These are phyloP conservation scores for Buddleja alternifolia DNA, from an alignment of 257 asterid species.

Conservation along the genomic window DNA sequence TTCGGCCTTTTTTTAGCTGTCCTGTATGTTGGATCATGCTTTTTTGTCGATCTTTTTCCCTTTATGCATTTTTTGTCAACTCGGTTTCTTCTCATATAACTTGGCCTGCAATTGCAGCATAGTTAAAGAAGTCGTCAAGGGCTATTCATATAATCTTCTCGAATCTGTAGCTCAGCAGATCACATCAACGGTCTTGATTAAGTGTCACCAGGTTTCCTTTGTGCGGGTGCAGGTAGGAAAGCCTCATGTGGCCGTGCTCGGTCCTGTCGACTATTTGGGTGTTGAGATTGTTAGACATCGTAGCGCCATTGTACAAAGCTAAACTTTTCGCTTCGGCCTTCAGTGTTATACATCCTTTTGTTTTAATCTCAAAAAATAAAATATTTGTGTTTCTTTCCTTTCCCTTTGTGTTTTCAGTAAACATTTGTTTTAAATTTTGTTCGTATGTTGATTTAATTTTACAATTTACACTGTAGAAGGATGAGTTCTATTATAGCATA, in stretches of 20 bases:
- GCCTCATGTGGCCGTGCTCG: conserved; percentile 87
- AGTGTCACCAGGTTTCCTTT: conserved; percentile 56
- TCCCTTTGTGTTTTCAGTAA: background rate
- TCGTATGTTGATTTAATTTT: background rate
- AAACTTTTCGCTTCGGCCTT: conserved; percentile 10
- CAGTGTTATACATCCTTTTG: background rate
- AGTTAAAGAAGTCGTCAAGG: conserved; percentile 72
- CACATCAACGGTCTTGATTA: conserved; percentile 55
- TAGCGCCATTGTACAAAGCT: conserved; percentile 19
- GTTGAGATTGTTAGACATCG: conserved; percentile 74
- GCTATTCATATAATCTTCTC: conserved; percentile 72
- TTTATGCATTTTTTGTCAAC: background rate
- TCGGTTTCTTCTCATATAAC: background rate
- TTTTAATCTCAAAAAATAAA: background rate
- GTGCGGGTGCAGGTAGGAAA: conserved; percentile 82
- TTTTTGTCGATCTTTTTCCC: background rate
- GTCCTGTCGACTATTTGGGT: conserved; percentile 82
- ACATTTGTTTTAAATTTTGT: background rate
- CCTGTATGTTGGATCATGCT: background rate
- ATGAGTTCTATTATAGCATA: too few species aligned
- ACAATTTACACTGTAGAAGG: too few species aligned
- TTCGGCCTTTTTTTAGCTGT: too few species aligned
- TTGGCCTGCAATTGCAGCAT: conserved; percentile 47
- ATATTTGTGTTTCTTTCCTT: background rate
- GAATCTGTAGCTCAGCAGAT: conserved; percentile 80